These are phyloP conservation scores for Tricladium varicosporioides DNA, from an alignment of 2,329 filamentous ascomycete species.

Conservation along the genomic window DNA sequence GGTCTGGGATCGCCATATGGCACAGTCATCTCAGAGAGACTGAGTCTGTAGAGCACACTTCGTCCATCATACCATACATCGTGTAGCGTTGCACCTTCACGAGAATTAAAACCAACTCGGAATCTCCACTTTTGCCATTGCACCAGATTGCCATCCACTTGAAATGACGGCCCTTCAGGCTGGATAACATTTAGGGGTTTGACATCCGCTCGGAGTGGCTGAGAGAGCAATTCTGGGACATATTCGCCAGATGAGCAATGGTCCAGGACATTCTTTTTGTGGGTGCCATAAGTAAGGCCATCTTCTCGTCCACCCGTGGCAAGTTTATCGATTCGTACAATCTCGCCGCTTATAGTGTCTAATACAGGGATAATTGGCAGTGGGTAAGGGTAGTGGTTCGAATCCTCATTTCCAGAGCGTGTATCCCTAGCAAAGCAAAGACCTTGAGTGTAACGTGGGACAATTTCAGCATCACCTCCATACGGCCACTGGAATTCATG, in stretches of 20 bases:
- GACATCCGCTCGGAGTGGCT: slow-evolving; percentile 42
- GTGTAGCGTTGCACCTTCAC: slow-evolving; percentile 60
- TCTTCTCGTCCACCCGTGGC: slow-evolving; percentile 39
- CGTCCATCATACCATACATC: slow-evolving; percentile 59
- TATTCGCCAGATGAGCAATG: slow-evolving; percentile 37
- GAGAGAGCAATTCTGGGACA: slow-evolving; percentile 40
- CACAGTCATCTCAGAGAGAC: slow-evolving; percentile 60
- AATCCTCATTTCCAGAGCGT: slow-evolving; percentile 16
- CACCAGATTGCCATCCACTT: slow-evolving; percentile 43
- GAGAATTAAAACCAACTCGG: slow-evolving; percentile 58
- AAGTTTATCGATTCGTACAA: slow-evolving; percentile 47
- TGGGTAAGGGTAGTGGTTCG: slow-evolving; percentile 50
- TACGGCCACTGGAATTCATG: slow-evolving; percentile 44
- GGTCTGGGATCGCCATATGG: slow-evolving; percentile 61
- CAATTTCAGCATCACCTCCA: slow-evolving; percentile 47
- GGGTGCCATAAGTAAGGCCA: slow-evolving; percentile 41
- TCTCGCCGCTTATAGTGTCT: slow-evolving; percentile 44
- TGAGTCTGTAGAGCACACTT: slow-evolving; percentile 56
- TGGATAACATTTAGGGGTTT: slow-evolving; percentile 63
- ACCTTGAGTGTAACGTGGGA: slow-evolving; percentile 51
- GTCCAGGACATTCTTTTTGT: slow-evolving; percentile 44
- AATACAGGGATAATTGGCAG: slow-evolving; percentile 47
- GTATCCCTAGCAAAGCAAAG: slow-evolving; percentile 51
- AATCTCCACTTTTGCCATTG: slow-evolving; percentile 61
- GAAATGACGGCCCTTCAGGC: slow-evolving; percentile 61